Percentiles rank a stretch among this genome's conserved stretches.
Evolutionary conservation across 495 filamentous ascomycete genomes (phyloP).

Genomic region (Hypoxylon subgilvum): DNA sequence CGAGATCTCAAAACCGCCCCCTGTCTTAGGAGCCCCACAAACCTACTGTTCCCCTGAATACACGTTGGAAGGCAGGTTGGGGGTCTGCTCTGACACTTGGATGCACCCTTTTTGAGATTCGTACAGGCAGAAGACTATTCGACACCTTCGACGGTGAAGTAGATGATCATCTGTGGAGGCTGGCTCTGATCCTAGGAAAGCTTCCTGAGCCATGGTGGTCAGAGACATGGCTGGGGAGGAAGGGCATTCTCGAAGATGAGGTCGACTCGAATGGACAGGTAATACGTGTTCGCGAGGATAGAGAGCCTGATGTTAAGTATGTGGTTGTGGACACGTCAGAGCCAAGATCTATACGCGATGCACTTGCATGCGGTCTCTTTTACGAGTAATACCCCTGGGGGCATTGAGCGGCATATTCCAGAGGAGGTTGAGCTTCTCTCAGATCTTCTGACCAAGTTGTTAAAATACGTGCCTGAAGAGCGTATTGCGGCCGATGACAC

Average conservation of each 20-base stretch:
- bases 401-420: slow-evolving; percentile 12
- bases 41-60: slow-evolving; percentile 44
- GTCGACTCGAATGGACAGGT: slow-evolving; percentile 12
- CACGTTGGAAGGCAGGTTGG: slow-evolving; percentile 33
- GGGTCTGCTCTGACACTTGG: slow-evolving; percentile 40
- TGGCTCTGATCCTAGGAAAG: slow-evolving; percentile 42
- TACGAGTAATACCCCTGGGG: background rate
- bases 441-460: slow-evolving; percentile 24
- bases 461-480: slow-evolving; percentile 24
- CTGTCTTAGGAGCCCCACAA: slow-evolving; percentile 31
- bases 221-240: slow-evolving; percentile 33
- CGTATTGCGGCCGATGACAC: slow-evolving; percentile 8
- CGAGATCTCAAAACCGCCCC: slow-evolving; percentile 8
- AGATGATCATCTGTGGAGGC: slow-evolving; percentile 38
- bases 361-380: slow-evolving; percentile 6
- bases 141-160: slow-evolving; percentile 28
- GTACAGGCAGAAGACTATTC: slow-evolving; percentile 40
- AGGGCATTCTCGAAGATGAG: slow-evolving; percentile 30
- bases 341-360: slow-evolving; percentile 19
- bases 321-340: background rate
- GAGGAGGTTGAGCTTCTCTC: slow-evolving; percentile 27
- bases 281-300: too few relatives aligned
- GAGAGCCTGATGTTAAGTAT: background rate
- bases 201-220: slow-evolving; percentile 46
- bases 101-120: slow-evolving; percentile 47